These are phyloP conservation scores for Picea abies DNA, from an alignment of 83 land plant genomes.

Conservation along the genomic window DNA sequence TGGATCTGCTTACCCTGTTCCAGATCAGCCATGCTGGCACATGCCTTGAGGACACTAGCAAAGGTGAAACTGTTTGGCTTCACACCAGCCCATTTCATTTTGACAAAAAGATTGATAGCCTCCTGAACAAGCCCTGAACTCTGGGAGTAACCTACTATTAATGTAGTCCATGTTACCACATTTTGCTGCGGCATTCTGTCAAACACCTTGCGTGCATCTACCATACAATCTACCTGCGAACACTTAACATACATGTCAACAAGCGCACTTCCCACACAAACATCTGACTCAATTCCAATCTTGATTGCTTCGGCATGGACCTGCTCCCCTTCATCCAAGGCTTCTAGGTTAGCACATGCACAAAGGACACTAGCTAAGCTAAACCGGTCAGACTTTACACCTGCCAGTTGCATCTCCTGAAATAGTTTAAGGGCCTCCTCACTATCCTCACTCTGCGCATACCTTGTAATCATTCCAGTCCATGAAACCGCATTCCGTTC, in stretches of 20 bases:
- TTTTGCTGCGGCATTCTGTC: slow-evolving; percentile 49
- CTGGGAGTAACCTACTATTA: slow-evolving; percentile 59
- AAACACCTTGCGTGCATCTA: slow-evolving; percentile 46
- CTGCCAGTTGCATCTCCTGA: slow-evolving; percentile 5
- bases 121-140: slow-evolving; percentile 39
- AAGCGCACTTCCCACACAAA: slow-evolving; percentile 59
- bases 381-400: slow-evolving; percentile 8
- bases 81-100: slow-evolving; percentile 39
- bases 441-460: slow-evolving; percentile 14
- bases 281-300: slow-evolving; percentile 46
- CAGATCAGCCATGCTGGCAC: slow-evolving; percentile 40
- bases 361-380: slow-evolving; percentile 15
- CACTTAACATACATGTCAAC: slow-evolving; percentile 74
- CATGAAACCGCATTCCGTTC: slow-evolving; percentile 17
- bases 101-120: slow-evolving; percentile 43
- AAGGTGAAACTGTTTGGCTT: slow-evolving; percentile 62
- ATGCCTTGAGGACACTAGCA: slow-evolving; percentile 58
- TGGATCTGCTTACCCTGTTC: slow-evolving; percentile 45
- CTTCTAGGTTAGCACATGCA: slow-evolving; percentile 15
- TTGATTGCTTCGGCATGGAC: slow-evolving; percentile 7
- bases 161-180: slow-evolving; percentile 73
- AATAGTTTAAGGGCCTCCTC: slow-evolving; percentile 12
- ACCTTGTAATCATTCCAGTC: slow-evolving; percentile 22
- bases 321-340: background rate
- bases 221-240: slow-evolving; percentile 23